Evolutionary conservation across 2,329 filamentous ascomycete species (phyloP).

Genomic region (Paecilomyces sp.): DNA sequence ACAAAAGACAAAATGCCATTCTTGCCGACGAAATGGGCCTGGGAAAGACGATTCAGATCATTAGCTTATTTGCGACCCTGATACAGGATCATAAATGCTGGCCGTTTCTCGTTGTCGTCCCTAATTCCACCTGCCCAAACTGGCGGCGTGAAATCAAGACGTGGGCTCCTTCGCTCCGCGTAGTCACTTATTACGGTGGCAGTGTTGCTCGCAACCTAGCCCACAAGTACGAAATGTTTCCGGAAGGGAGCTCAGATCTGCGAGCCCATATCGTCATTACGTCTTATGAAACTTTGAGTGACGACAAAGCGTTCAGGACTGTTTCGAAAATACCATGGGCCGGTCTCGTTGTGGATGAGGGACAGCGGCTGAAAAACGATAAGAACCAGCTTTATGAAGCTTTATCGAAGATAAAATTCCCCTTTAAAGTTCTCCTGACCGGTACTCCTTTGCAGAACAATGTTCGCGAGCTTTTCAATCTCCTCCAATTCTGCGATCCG

Average conservation of each 20-base stretch:
- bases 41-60: conserved; percentile 92
- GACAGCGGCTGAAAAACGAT: conserved; percentile 92
- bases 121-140: conserved; percentile 93
- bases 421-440: conserved; percentile 80
- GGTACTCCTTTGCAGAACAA: conserved; percentile 80
- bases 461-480: conserved; percentile 86
- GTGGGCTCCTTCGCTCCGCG: conserved; percentile 78
- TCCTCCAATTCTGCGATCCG: conserved; percentile 88
- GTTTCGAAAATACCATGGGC: conserved; percentile 74
- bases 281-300: conserved; percentile 83
- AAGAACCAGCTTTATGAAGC: conserved; percentile 72
- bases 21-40: conserved; percentile 97
- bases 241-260: conserved; percentile 54
- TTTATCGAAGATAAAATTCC: conserved; percentile 64
- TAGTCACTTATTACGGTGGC: conserved; percentile 88
- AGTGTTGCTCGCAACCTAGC: conserved; percentile 67
- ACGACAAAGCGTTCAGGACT: conserved; percentile 58
- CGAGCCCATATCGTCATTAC: conserved; percentile 89
- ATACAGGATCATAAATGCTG: conserved; percentile 66
- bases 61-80: conserved; percentile 70
- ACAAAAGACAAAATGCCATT: conserved; percentile 74
- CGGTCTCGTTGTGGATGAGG: conserved; percentile 87
- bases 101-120: conserved; percentile 88
- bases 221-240: conserved; percentile 79
- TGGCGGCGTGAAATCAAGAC: conserved; percentile 95